phyloP scores from a whole-genome alignment of 2,329 filamentous ascomycete species.

The Ambrosiella xylebori region DNA sequence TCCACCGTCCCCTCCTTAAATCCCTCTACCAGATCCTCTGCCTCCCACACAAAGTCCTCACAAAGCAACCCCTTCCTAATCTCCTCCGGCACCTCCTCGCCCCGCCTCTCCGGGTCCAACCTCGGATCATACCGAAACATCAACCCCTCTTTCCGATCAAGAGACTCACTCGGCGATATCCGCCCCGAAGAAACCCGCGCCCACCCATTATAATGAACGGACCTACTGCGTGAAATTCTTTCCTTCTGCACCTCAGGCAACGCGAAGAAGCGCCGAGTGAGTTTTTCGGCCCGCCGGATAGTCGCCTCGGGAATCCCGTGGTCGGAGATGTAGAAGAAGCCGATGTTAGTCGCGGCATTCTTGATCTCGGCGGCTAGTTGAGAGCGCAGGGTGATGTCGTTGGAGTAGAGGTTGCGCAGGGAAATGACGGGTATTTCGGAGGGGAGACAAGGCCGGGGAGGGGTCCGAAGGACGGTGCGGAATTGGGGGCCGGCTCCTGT shows the following conservation, averaged over 20 bases:
- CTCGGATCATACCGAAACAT: slow-evolving; percentile 34
- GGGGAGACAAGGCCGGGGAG: slow-evolving; percentile 21
- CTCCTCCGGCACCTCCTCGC: slow-evolving; percentile 27
- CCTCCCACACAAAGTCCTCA: slow-evolving; percentile 2
- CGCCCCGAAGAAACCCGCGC: slow-evolving; percentile 24
- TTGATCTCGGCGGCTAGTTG: slow-evolving; percentile 26
- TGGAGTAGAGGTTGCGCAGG: slow-evolving; percentile 24
- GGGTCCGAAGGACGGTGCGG: slow-evolving; percentile 20
- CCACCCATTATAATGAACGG: slow-evolving; percentile 32
- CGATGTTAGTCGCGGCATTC: slow-evolving; percentile 30
- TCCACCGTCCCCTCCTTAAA: slow-evolving; percentile 30
- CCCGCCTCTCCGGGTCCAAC: slow-evolving; percentile 23
- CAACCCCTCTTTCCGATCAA: slow-evolving; percentile 27
- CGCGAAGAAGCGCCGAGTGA: slow-evolving; percentile 23
- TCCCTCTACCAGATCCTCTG: slow-evolving; percentile 26
- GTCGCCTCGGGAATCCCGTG: slow-evolving; percentile 26
- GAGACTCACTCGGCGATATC: slow-evolving; percentile 20
- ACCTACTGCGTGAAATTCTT: slow-evolving; percentile 20
- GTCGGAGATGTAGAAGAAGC: slow-evolving; percentile 39
- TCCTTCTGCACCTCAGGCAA: slow-evolving; percentile 29
- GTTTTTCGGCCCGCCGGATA: slow-evolving; percentile 18
- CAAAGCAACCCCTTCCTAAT: slow-evolving; percentile 30
- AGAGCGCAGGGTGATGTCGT: slow-evolving; percentile 10
- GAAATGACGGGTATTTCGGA: slow-evolving; percentile 35
- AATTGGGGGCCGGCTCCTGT: slow-evolving; percentile 24